Percentiles rank a stretch among this genome's conserved stretches.
phyloP scores from a whole-genome alignment of 2,329 filamentous ascomycete species.

The Phaeoacremonium minimum region DNA sequence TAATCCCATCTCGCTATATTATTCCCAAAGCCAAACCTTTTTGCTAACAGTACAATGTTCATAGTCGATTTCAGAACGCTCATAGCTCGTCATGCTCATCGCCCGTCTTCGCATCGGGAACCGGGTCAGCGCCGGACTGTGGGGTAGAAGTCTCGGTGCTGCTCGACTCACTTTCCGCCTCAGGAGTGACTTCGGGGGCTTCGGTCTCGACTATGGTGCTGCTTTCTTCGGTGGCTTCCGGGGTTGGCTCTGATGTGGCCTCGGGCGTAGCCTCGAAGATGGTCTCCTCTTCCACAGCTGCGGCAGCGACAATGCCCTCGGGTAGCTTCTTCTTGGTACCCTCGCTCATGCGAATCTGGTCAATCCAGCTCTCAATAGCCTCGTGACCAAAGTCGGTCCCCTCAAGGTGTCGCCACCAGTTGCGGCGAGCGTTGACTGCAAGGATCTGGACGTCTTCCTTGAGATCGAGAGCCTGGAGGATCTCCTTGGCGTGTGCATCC shows the following conservation, averaged over 20 bases:
- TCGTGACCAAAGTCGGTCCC: constrained; percentile 51
- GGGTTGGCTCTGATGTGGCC: constrained; percentile 26
- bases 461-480: constrained; percentile 62
- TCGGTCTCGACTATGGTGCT: too few species aligned
- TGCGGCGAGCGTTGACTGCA: constrained; percentile 77
- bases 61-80: too few species aligned
- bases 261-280: constrained; percentile 38
- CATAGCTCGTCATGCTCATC: constrained; percentile 47
- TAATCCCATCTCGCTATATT: too few species aligned
- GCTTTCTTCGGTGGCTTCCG: constrained; percentile 17
- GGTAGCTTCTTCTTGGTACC: constrained; percentile 74
- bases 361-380: constrained; percentile 79
- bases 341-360: constrained; percentile 86
- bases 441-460: constrained; percentile 63
- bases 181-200: constrained; percentile 15
- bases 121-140: constrained; percentile 21
- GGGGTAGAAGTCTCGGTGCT: too few species aligned
- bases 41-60: too few species aligned
- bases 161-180: constrained; percentile 5
- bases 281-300: constrained; percentile 29
- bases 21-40: too few species aligned
- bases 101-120: constrained; percentile 23
- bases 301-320: constrained; percentile 43
- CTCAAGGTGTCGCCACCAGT: constrained; percentile 78
- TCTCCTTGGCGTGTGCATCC: constrained; percentile 48